Conservation (phyloP, 768 basidiomycete genomes). For the Lactarius vividus region DNA sequence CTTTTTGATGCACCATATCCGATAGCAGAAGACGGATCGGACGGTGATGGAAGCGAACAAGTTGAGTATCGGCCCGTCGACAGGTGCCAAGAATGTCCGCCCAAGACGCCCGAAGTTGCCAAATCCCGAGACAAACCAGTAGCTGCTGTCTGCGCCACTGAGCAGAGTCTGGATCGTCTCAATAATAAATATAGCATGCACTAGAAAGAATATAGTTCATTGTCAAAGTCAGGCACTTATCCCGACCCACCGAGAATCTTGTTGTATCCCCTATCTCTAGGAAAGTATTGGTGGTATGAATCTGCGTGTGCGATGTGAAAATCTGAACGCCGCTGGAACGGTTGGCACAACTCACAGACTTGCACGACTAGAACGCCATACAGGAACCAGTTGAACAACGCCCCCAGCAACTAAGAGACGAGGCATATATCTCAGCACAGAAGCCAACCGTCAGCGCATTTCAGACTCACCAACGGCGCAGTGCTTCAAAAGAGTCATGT, state of each 20-base stretch:
- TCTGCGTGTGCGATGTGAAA: background rate
- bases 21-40: background rate
- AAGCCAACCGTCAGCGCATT: background rate
- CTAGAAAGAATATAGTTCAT: background rate
- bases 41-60: background rate
- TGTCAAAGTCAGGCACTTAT: background rate
- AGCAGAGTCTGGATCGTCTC: background rate
- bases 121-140: background rate
- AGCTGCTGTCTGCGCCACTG: background rate
- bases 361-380: background rate
- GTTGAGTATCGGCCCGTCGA: background rate
- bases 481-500: background rate
- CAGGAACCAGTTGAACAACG: background rate
- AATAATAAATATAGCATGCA: background rate
- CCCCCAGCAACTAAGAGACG: background rate
- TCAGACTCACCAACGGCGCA: background rate
- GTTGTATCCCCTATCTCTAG: background rate
- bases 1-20: background rate
- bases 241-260: background rate
- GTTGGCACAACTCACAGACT: background rate
- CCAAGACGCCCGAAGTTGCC: background rate
- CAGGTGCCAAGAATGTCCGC: background rate
- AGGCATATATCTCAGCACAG: background rate
- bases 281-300: background rate
- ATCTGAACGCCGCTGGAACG: background rate